phyloP scores from a whole-genome alignment of 2,329 filamentous ascomycete species.

The Talaromyces atroroseus region DNA sequence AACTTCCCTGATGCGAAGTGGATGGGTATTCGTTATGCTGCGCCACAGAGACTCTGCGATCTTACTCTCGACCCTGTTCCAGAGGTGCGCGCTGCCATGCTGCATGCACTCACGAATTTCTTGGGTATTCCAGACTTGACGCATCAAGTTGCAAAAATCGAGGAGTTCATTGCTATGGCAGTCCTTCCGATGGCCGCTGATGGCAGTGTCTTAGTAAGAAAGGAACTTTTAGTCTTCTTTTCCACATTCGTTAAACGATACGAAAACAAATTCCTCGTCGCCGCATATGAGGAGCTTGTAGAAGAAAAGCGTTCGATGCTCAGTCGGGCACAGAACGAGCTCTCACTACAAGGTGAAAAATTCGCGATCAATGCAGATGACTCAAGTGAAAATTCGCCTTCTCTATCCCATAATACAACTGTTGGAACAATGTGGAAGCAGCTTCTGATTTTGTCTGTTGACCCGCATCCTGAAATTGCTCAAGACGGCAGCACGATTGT shows the following conservation, averaged over 20 bases:
- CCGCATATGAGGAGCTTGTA: slow-evolving; percentile 81
- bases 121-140: slow-evolving; percentile 89
- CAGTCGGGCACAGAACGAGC: slow-evolving; percentile 43
- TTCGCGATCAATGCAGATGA: slow-evolving; percentile 19
- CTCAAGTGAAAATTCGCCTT: slow-evolving; percentile 25
- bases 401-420: slow-evolving; percentile 74
- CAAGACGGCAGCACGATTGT: slow-evolving; percentile 77
- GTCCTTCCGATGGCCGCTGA: slow-evolving; percentile 89
- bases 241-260: slow-evolving; percentile 88
- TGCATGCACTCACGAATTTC: slow-evolving; percentile 90
- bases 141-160: slow-evolving; percentile 81
- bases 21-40: slow-evolving; percentile 84
- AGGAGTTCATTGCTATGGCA: slow-evolving; percentile 84
- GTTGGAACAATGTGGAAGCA: slow-evolving; percentile 95
- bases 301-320: slow-evolving; percentile 71
- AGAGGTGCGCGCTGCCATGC: slow-evolving; percentile 87
- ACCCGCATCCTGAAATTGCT: slow-evolving; percentile 90
- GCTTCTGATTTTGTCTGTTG: slow-evolving; percentile 80
- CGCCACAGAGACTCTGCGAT: slow-evolving; percentile 72
- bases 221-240: slow-evolving; percentile 88
- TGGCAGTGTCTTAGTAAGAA: slow-evolving; percentile 88
- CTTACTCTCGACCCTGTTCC: slow-evolving; percentile 80
- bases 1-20: slow-evolving; percentile 91
- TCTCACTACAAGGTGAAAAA: slow-evolving; percentile 19
- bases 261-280: slow-evolving; percentile 85